phyloP scores from a whole-genome alignment of 352 stramenopile species.

The Pythium rishiriense region DNA sequence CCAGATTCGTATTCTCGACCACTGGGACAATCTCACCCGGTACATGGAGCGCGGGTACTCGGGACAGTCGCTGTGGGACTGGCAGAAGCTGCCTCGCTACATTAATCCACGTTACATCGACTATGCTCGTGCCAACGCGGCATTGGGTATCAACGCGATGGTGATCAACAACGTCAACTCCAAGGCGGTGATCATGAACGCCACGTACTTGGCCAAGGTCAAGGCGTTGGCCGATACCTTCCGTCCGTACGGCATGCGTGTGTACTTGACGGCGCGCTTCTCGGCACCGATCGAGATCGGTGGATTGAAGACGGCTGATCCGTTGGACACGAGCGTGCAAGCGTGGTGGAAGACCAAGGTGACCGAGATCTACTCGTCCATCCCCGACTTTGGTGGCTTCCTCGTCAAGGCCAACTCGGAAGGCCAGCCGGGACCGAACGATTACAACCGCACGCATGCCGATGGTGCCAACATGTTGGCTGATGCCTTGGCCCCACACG shows the following conservation, averaged over 20 bases:
- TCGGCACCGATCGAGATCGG: not conserved
- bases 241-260: not conserved
- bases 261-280: constrained; percentile 1
- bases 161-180: constrained; percentile 3
- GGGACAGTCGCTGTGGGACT: constrained; percentile 1
- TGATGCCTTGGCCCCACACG: not conserved
- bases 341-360: constrained; percentile 1
- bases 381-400: constrained; percentile 1
- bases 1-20: not conserved
- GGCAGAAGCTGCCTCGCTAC: constrained; percentile 1
- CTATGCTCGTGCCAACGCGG: not conserved
- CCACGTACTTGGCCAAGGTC: not conserved
- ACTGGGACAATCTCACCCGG: not conserved
- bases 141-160: not conserved
- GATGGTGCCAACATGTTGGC: constrained; percentile 1
- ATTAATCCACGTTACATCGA: constrained; percentile 1
- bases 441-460: constrained; percentile 1
- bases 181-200: not conserved
- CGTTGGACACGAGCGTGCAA: not conserved
- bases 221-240: not conserved
- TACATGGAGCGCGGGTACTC: not conserved
- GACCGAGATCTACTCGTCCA: not conserved
- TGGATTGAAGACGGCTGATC: not conserved
- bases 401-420: constrained; percentile 3
- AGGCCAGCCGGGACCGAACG: not conserved